These are phyloP conservation scores for Parmales sp. DNA, from an alignment of 108 stramenopile species.

Conservation along the genomic window DNA sequence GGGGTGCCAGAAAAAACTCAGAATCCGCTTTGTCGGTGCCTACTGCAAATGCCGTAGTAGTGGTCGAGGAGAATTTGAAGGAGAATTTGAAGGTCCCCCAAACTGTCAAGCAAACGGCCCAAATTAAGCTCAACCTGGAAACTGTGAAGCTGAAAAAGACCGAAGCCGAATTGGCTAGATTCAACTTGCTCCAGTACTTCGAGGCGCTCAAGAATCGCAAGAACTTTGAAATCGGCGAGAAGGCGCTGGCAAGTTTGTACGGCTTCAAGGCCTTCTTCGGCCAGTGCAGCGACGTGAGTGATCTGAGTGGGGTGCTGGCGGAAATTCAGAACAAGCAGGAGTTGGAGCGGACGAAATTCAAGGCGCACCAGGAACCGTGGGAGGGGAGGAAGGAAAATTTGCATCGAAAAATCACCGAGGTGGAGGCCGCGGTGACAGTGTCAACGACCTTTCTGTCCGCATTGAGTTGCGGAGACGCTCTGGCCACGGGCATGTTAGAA, in stretches of 20 bases:
- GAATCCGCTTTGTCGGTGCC: too few species aligned
- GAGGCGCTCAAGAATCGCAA: slow-evolving; percentile 38
- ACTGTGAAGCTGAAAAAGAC: neutral
- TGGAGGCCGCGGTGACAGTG: slow-evolving; percentile 38
- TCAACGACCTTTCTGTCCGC: slow-evolving; percentile 43
- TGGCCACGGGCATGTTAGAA: slow-evolving; percentile 13
- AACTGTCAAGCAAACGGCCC: too few species aligned
- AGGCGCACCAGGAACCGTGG: slow-evolving; percentile 52
- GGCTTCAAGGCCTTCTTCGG: slow-evolving; percentile 59
- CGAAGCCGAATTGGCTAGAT: neutral
- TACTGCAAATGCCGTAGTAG: too few species aligned
- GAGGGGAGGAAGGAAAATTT: slow-evolving; percentile 49
- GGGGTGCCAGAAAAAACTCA: too few species aligned
- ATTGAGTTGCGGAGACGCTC: slow-evolving; percentile 43
- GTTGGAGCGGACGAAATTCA: slow-evolving; percentile 36
- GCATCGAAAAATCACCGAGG: slow-evolving; percentile 38
- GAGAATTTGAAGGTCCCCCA: too few species aligned
- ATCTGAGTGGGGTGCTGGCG: slow-evolving; percentile 23
- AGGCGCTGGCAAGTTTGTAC: slow-evolving; percentile 52
- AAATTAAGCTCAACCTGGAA: neutral
- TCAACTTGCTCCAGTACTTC: neutral
- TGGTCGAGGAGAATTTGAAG: too few species aligned
- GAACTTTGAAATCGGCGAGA: slow-evolving; percentile 80
- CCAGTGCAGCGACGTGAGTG: slow-evolving; percentile 46
- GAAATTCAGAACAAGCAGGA: slow-evolving; percentile 56